These are phyloP conservation scores for Parachaetomium inaequale DNA, from an alignment of 495 filamentous ascomycete genomes.

Conservation along the genomic window DNA sequence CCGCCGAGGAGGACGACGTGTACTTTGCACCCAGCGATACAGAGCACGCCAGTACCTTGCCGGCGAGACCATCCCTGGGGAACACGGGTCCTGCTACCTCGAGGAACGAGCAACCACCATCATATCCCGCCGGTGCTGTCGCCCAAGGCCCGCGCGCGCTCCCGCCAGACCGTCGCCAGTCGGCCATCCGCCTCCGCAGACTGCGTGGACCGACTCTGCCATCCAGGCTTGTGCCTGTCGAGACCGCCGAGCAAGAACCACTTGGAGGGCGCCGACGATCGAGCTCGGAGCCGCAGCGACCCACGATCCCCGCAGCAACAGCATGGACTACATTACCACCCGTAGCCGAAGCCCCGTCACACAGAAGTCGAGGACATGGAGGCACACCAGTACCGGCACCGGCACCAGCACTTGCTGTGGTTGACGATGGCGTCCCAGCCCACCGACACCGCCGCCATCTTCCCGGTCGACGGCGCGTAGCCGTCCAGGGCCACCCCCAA, in stretches of 20 bases:
- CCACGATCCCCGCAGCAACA: slow-evolving; percentile 4
- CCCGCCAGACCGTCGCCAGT: slow-evolving; percentile 8
- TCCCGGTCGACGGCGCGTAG: slow-evolving; percentile 10
- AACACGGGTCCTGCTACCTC: neutral
- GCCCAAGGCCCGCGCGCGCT: neutral
- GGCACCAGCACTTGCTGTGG: neutral
- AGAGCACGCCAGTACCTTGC: neutral
- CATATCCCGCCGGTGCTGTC: neutral
- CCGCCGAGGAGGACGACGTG: neutral
- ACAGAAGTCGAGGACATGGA: neutral
- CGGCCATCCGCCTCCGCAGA: slow-evolving; percentile 22
- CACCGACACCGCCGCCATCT: neutral
- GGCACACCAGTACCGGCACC: neutral
- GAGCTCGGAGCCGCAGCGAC: slow-evolving; percentile 22
- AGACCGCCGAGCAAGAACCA: neutral
- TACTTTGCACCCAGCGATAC: neutral
- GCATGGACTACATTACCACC: neutral
- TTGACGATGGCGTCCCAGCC: neutral
- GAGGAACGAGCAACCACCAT: slow-evolving; percentile 1
- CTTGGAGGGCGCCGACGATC: slow-evolving; percentile 13
- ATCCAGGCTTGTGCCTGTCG: neutral
- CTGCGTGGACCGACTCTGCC: slow-evolving; percentile 5
- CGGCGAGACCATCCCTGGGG: neutral
- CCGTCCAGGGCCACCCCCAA: neutral
- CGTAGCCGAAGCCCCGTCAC: neutral